Evolutionary conservation across 1,284 basidiomycete genomes (phyloP).

Genomic region (Chalciporus piperatoides): DNA sequence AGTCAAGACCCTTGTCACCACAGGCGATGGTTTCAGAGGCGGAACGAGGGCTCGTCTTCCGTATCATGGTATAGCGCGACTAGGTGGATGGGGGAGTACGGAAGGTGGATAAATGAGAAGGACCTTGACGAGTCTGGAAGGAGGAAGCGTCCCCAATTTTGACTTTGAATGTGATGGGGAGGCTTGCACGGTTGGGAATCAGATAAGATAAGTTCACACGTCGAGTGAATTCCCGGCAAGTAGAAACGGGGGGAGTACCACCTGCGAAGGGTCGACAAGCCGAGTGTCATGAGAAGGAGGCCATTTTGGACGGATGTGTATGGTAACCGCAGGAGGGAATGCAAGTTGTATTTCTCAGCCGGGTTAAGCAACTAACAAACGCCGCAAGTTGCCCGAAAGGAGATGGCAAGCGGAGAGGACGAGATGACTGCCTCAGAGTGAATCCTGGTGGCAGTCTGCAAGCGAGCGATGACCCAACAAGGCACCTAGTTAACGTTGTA

Average conservation of each 20-base stretch:
- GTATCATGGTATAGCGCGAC: constrained; percentile 49
- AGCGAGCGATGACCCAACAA: neutral
- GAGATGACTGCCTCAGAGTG: neutral
- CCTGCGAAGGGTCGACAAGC: constrained; percentile 7
- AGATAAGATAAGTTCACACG: constrained; percentile 36
- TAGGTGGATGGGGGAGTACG: constrained; percentile 11
- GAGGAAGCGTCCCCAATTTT: constrained; percentile 17
- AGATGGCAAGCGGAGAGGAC: neutral
- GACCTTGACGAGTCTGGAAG: neutral
- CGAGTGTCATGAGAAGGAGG: constrained; percentile 19
- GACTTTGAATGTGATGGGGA: constrained; percentile 6
- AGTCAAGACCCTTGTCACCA: constrained; percentile 39
- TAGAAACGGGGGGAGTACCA: constrained; percentile 4
- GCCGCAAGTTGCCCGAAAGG: neutral
- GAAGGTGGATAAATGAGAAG: constrained; percentile 3
- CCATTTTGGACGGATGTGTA: constrained; percentile 9
- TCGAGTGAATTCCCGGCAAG: constrained; percentile 9
- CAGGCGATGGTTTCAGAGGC: constrained; percentile 35
- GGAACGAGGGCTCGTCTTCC: constrained; percentile 43
- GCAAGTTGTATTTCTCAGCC: constrained; percentile 11
- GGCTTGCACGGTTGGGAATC: constrained; percentile 20
- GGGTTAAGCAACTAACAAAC: constrained; percentile 20
- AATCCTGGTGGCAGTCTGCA: neutral
- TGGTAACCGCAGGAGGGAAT: constrained; percentile 2
- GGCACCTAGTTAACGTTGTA: neutral